Conservation (phyloP, 306 rosid genomes). For the Gillenia trifoliata region DNA sequence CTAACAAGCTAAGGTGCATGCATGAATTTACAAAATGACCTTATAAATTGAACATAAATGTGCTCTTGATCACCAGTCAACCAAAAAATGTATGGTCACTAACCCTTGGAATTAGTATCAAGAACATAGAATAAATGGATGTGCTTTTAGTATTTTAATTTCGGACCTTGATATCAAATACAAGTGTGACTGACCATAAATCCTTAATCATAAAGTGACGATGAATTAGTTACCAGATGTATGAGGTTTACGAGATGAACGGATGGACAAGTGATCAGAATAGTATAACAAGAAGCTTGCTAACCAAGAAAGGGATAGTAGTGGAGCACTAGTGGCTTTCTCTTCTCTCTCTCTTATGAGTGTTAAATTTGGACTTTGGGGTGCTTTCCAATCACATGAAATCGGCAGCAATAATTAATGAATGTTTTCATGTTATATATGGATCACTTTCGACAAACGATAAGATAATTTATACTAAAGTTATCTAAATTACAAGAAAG, state of each 20-base stretch:
- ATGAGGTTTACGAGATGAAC: neutral
- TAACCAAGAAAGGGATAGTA: neutral
- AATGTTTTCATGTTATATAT: too few relatives aligned
- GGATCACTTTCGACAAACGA: neutral
- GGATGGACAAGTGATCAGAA: neutral
- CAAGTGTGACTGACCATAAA: too few relatives aligned
- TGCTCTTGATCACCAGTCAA: neutral
- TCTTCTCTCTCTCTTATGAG: neutral
- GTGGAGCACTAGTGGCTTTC: neutral
- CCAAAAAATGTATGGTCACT: neutral
- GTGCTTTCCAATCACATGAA: slow-evolving; percentile 20
- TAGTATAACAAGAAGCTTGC: neutral
- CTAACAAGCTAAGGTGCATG: neutral
- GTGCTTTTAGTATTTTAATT: neutral
- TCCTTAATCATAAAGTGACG: too few relatives aligned
- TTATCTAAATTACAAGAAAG: too few relatives aligned
- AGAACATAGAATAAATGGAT: neutral
- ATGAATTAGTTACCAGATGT: neutral
- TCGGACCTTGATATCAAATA: neutral
- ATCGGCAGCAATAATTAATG: neutral
- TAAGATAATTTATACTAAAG: too few relatives aligned
- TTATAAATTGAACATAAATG: neutral
- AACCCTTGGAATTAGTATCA: neutral
- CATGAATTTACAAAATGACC: neutral
- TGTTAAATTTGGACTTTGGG: neutral